Percentiles rank a stretch among this genome's conserved stretches.
Evolutionary conservation across 352 stramenopile species (phyloP).

Genomic region (Detonula confervacea): DNA sequence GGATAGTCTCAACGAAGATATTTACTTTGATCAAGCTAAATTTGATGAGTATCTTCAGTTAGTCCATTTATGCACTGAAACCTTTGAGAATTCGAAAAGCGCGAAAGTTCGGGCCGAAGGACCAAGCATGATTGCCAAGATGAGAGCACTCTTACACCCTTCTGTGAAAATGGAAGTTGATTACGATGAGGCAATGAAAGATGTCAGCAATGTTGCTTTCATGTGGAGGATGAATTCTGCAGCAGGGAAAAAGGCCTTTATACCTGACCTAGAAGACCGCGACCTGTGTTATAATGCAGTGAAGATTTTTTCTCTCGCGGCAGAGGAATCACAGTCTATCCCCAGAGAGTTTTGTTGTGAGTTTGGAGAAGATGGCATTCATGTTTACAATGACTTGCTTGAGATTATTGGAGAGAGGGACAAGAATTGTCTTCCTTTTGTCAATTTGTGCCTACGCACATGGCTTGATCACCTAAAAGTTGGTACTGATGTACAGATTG

Average conservation of each 20-base stretch:
- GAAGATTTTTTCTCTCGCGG: background rate
- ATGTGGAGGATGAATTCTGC: background rate
- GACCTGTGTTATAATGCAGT: background rate
- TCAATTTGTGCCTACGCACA: background rate
- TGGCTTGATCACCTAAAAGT: background rate
- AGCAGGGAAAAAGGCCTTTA: background rate
- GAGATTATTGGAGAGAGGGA: background rate
- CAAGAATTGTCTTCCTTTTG: background rate
- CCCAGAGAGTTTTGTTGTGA: background rate
- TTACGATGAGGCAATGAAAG: background rate
- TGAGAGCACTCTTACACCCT: background rate
- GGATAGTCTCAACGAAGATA: too few relatives aligned
- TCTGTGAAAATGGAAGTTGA: background rate
- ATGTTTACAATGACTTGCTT: background rate
- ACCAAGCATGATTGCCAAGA: background rate
- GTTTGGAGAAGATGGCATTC: background rate
- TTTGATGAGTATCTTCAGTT: background rate
- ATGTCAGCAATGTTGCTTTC: background rate
- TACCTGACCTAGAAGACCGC: background rate
- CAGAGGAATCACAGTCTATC: background rate
- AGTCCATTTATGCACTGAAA: background rate
- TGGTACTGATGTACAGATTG: background rate
- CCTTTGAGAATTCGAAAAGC: background rate
- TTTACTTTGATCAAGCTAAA: too few relatives aligned
- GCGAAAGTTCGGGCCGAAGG: background rate